Percentiles rank a stretch among this genome's conserved stretches.
Evolutionary conservation across 495 filamentous ascomycete genomes (phyloP).

Genomic region (Stereocaulon alpinum): DNA sequence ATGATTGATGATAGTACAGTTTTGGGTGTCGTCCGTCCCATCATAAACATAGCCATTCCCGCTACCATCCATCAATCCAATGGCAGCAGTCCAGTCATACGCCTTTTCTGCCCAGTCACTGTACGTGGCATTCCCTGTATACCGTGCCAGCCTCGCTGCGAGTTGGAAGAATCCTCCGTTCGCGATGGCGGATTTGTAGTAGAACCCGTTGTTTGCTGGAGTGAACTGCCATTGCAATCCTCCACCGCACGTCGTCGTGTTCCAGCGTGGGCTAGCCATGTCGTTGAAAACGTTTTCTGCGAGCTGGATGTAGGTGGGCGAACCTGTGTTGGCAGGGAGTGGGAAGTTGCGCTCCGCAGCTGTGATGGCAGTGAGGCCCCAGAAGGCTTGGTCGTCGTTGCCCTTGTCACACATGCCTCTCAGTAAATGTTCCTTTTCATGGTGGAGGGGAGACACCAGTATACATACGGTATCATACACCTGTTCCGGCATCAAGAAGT

Average conservation of each 20-base stretch:
- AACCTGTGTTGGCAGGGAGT: conserved; percentile 37
- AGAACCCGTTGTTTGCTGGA: conserved; percentile 68
- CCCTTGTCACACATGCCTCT: conserved; percentile 8
- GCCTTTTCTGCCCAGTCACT: conserved; percentile 61
- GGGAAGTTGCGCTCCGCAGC: conserved; percentile 67
- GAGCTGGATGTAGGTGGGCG: conserved; percentile 48
- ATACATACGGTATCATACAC: conserved; percentile 26
- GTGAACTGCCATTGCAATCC: conserved; percentile 82
- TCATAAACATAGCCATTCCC: conserved; percentile 51
- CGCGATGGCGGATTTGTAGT: conserved; percentile 70
- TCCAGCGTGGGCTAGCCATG: conserved; percentile 52
- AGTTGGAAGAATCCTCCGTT: conserved; percentile 77
- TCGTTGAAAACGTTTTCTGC: conserved; percentile 53
- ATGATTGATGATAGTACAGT: conserved; percentile 51
- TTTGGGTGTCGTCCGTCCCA: conserved; percentile 45
- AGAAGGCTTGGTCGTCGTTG: conserved; percentile 49
- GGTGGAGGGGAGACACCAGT: background rate
- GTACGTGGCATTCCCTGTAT: conserved; percentile 69
- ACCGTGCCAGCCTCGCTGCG: conserved; percentile 58
- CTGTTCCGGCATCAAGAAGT: conserved; percentile 53
- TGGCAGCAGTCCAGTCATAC: conserved; percentile 55
- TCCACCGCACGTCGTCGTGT: conserved; percentile 55
- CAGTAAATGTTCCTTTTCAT: background rate
- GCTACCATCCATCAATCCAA: conserved; percentile 41
- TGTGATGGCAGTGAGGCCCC: conserved; percentile 62